phyloP scores from a whole-genome alignment of 371 early-diverging fungal genomes.

The Mucor irregularis region DNA sequence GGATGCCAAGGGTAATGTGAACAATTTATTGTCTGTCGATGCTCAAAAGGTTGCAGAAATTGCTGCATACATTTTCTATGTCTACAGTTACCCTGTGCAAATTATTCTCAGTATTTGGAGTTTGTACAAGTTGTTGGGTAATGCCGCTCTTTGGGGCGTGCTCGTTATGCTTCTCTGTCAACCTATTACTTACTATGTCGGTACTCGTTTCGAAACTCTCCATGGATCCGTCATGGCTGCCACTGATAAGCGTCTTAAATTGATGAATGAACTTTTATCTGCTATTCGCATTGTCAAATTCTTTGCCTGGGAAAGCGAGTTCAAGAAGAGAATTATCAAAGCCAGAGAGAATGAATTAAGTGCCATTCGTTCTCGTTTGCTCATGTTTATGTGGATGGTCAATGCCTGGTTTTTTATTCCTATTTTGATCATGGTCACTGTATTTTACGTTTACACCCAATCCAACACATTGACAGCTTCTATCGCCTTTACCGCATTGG shows the following conservation, averaged over 20 bases:
- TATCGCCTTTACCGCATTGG: conserved; percentile 64
- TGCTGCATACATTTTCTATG: conserved; percentile 53
- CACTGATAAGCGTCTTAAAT: conserved; percentile 67
- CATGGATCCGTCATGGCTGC: conserved; percentile 57
- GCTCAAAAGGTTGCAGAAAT: conserved; percentile 57
- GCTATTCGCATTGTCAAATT: conserved; percentile 81
- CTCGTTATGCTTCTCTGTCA: conserved; percentile 58
- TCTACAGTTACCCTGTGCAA: conserved; percentile 63
- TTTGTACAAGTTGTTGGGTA: conserved; percentile 65
- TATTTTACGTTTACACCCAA: conserved; percentile 58
- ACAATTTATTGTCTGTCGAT: conserved; percentile 59
- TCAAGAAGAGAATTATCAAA: conserved; percentile 51
- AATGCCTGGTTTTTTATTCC: conserved; percentile 46
- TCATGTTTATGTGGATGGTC: conserved; percentile 45
- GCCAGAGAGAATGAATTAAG: conserved; percentile 55
- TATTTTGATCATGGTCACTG: conserved; percentile 38
- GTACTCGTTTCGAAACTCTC: conserved; percentile 47
- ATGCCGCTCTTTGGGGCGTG: conserved; percentile 65
- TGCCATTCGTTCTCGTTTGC: conserved; percentile 41
- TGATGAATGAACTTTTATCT: conserved; percentile 68
- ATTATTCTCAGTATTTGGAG: conserved; percentile 59
- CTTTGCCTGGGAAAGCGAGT: conserved; percentile 81
- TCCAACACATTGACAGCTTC: conserved; percentile 60
- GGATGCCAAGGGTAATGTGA: conserved; percentile 45
- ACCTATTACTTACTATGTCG: conserved; percentile 57